Evolutionary conservation across 2,329 filamentous ascomycete species (phyloP), one percentile per base, ranked within the genome.

Genomic region (Colletotrichum simmondsii): DNA sequence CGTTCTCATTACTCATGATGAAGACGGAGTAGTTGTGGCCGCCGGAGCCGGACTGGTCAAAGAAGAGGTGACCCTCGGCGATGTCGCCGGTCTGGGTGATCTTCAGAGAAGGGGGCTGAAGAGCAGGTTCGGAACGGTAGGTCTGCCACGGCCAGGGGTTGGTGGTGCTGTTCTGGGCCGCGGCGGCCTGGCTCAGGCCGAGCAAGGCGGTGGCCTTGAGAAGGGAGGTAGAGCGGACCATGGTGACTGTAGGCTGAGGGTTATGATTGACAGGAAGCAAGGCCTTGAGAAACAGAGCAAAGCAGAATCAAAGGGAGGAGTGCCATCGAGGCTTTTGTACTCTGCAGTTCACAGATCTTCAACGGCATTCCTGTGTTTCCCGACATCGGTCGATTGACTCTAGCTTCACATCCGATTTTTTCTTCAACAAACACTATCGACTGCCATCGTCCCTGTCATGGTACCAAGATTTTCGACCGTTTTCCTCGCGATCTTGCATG

Each of bases 1-100:
- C 80, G 24, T 78, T 78, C 11, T 78, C 76, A 12, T 75, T 75
- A 12, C 71, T 74, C 75, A 80, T 79, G 14, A 79, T 77, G 37
- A 77, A 70, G 5, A 70, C 62, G 24, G 68, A 70, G 54, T 70
- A 70, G 62, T 70, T 66, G 54, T 70, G 68, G 14, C 52, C 8
- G 67, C 74, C 7, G 59, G 66, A 14, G 69, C 70, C 35, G 76
- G 75, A 3, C 71, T 72, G 1, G 77, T 79, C 68, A 54, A 80
- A 76, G 32, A 80, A 77, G 5, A 80, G 57, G 6, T 80, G 78
- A 1, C 79, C 79, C 5, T 78, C 75, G 0, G 79, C 74, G 2
- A 78, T 62, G 5, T 75, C 37, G 2, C 74, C 76, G 4, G 61
- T 66, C 62, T 66, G 68, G 2, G 68, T 70, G 32, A 70, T 42